A percentile compares a stretch with the other conserved stretches of the same genome.
Evolutionary conservation across 164 flowering plant genomes (phyloP).

Genomic region (Aristolochia fimbriata): DNA sequence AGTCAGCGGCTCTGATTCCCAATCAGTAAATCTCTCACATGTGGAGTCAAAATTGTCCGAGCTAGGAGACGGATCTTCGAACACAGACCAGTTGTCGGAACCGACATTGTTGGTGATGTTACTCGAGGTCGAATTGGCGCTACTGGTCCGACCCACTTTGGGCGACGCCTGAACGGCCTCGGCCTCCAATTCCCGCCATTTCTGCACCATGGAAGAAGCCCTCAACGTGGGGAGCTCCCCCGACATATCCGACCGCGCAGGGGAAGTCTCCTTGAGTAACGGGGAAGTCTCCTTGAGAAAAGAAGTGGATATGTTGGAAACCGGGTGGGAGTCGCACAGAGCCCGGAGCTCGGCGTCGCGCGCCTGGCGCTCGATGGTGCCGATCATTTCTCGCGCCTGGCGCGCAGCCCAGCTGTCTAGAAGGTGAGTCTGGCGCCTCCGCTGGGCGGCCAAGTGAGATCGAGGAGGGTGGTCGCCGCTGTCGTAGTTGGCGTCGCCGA

Average conservation of each 20-base stretch:
- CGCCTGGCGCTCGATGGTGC: conserved; percentile 25
- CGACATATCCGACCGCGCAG: conserved; percentile 16
- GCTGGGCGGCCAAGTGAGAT: too few species aligned
- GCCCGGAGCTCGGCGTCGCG: conserved; percentile 22
- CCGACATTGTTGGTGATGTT: conserved; percentile 7
- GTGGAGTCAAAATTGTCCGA: conserved; percentile 20
- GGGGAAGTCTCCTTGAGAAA: conserved; percentile 18
- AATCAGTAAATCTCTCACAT: conserved; percentile 21
- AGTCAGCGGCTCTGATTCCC: conserved; percentile 24
- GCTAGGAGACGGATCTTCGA: conserved; percentile 10
- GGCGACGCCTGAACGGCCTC: conserved; percentile 11
- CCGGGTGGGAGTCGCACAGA: conserved; percentile 13
- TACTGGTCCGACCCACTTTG: conserved; percentile 18
- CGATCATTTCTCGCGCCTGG: conserved; percentile 36
- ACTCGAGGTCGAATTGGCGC: conserved; percentile 4
- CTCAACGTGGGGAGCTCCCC: conserved; percentile 23
- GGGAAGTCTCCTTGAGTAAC: conserved; percentile 18
- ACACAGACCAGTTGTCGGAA: conserved; percentile 13
- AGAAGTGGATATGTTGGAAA: conserved; percentile 15
- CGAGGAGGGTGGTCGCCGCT: neutral
- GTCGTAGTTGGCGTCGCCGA: conserved; percentile 2
- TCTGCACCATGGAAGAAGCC: conserved; percentile 66
- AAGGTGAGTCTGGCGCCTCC: conserved; percentile 13
- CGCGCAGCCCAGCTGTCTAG: conserved; percentile 44
- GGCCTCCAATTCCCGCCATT: conserved; percentile 55